Percentiles rank a stretch among this genome's conserved stretches.
Evolutionary conservation across 495 filamentous ascomycete genomes (phyloP).

Genomic region (Xanthoparmelia taractica): DNA sequence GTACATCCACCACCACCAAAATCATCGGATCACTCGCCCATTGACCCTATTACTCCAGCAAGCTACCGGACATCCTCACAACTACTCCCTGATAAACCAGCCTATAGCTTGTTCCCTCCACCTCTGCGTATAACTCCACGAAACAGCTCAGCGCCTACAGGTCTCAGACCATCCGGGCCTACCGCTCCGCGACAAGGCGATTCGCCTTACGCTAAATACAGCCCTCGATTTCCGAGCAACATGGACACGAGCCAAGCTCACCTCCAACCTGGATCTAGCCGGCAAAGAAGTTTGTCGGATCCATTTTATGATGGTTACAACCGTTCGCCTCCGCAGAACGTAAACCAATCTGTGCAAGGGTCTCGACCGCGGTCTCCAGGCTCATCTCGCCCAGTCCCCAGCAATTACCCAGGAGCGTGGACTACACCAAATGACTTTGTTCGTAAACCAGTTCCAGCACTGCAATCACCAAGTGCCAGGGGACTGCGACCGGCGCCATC

Average conservation of each 20-base stretch:
- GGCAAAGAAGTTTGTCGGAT: constrained; percentile 21
- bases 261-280: constrained; percentile 16
- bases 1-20: constrained; percentile 9
- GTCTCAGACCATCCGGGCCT: constrained; percentile 9
- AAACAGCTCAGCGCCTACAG: constrained; percentile 6
- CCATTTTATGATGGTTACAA: constrained; percentile 22
- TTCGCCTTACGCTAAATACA: constrained; percentile 13
- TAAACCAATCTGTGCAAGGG: constrained; percentile 7
- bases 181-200: constrained; percentile 2
- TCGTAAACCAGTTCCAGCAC: constrained; percentile 18
- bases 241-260: constrained; percentile 24
- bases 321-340: constrained; percentile 2
- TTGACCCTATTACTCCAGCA: constrained; percentile 21
- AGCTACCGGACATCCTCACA: constrained; percentile 24
- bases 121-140: constrained; percentile 16
- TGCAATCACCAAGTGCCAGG: constrained; percentile 14
- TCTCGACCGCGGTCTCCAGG: constrained; percentile 6
- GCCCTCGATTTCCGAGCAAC: constrained; percentile 13
- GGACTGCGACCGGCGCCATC: constrained; percentile 3
- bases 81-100: constrained; percentile 27
- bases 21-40: constrained; percentile 18
- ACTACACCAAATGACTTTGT: constrained; percentile 5
- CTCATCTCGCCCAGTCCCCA: constrained; percentile 6
- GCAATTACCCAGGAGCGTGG: constrained; percentile 9
- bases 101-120: constrained; percentile 23